Percentiles rank a stretch among this genome's conserved stretches.
Evolutionary conservation across 2,329 filamentous ascomycete species (phyloP).

Genomic region (Cercospora berteroae): DNA sequence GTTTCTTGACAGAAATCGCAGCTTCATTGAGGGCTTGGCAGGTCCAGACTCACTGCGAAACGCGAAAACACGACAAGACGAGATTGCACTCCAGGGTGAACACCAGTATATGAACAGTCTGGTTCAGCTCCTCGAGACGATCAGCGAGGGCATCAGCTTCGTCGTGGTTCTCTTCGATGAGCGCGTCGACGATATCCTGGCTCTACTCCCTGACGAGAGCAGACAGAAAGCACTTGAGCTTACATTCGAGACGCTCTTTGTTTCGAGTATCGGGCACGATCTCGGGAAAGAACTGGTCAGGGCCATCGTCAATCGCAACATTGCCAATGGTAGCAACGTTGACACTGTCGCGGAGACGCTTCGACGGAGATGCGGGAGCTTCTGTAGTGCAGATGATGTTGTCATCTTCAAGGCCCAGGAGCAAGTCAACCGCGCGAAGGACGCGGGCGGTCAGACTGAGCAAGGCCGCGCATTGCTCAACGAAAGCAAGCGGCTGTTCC

Average conservation of each 20-base stretch:
- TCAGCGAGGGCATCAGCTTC: conserved; percentile 95
- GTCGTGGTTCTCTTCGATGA: conserved; percentile 94
- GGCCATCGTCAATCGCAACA: conserved; percentile 96
- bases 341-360: conserved; percentile 97
- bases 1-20: conserved; percentile 84
- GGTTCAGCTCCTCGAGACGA: conserved; percentile 79
- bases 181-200: conserved; percentile 81
- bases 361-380: conserved; percentile 86
- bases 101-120: conserved; percentile 88
- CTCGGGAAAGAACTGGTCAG: conserved; percentile 94
- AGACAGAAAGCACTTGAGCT: conserved; percentile 70
- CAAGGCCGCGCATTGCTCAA: conserved; percentile 75
- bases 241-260: conserved; percentile 86
- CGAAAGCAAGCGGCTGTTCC: conserved; percentile 84
- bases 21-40: conserved; percentile 89
- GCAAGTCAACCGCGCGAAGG: conserved; percentile 81
- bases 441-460: conserved; percentile 72
- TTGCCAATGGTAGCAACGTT: conserved; percentile 93
- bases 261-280: conserved; percentile 73
- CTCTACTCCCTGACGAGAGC: conserved; percentile 67
- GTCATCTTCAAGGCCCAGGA: conserved; percentile 98
- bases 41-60: conserved; percentile 81
- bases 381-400: conserved; percentile 96
- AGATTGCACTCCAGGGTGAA: conserved; percentile 87
- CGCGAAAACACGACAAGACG: conserved; percentile 79